Evolutionary conservation across 164 flowering plant genomes (phyloP), one percentile per base, ranked within the genome.

Genomic region (Hamamelis virginiana): DNA sequence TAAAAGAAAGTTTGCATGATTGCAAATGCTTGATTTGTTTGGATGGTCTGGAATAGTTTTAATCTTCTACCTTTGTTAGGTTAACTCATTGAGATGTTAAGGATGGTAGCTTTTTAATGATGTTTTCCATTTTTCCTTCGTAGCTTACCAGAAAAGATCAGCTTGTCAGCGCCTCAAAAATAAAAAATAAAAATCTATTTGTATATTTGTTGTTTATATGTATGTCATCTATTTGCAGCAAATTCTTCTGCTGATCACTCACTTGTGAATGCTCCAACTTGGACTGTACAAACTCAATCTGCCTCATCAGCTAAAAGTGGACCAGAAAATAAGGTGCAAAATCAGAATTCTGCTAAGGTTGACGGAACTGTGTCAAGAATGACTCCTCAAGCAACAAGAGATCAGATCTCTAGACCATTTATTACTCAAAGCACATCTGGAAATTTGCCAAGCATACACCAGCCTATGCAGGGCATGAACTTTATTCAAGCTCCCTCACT

Each of bases 261-360:
- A 53, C 60, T 48, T 48, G 76, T 63, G 69, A 81, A 73, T 74
- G 71, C 84, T 78, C 77, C 83, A 64, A 68, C 80, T 22, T 78
- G 82, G 82, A 75, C 92, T 52, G 57, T 80, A 18, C 91, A 85
- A 67, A 52, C 84, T 19, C 88, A 82, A 65, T 60, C 85, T 33
- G 28, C 71, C 13, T 61, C 81, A 51, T 58, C 74, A 59, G 66
- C 73, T 68, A 85, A 75, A 73, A 26, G 65, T 69, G 89, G 80
- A 63, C 66, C 74, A 62, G 85, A 82, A 52, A 79, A 68, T 70
- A 91, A 85, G 77, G 61, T 64, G 60, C 66, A 72, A 16, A 81
- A 75, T 70, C 81, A 77, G 52, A 66, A 22, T 59, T 56, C 84
- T 19, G 62, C 62, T 68, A 80, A 68, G 76, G 76, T 70, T 69